Percentiles rank a stretch among this genome's conserved stretches.
Conservation (phyloP, 2,329 filamentous ascomycete species). For the Aureobasidium sp. region DNA sequence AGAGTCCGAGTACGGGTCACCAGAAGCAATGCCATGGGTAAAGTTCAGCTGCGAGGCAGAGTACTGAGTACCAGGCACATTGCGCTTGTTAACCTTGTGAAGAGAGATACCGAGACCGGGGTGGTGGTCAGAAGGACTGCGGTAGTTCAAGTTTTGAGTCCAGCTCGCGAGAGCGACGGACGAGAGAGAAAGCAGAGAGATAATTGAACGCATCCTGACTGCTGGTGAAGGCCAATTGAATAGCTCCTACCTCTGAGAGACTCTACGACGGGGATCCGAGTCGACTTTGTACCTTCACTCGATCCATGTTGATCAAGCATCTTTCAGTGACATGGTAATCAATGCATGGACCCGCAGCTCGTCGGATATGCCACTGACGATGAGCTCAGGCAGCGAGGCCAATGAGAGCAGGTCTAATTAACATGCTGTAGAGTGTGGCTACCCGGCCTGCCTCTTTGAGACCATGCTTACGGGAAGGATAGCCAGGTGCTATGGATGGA, state of each 20-base stretch:
- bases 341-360: not conserved
- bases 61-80: constrained; percentile 39
- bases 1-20: constrained; percentile 39
- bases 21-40: constrained; percentile 52
- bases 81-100: constrained; percentile 52
- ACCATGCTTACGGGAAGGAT: not conserved
- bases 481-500: not conserved
- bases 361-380: constrained; percentile 6
- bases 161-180: constrained; percentile 25
- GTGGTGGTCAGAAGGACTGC: constrained; percentile 59
- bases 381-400: not conserved
- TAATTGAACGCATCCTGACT: not conserved
- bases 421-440: not conserved
- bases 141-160: constrained; percentile 57
- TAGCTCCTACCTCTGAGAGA: constrained; percentile 1
- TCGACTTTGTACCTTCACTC: not conserved
- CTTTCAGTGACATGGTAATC: not conserved
- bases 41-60: constrained; percentile 49
- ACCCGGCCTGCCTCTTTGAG: constrained; percentile 3
- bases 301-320: not conserved
- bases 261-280: not conserved
- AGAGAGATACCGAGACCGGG: constrained; percentile 58
- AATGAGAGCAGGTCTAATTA: constrained; percentile 1
- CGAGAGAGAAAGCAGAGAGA: constrained; percentile 20
- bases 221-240: not conserved